Conservation (phyloP, 768 basidiomycete genomes). For the Baorangia bicolor region DNA sequence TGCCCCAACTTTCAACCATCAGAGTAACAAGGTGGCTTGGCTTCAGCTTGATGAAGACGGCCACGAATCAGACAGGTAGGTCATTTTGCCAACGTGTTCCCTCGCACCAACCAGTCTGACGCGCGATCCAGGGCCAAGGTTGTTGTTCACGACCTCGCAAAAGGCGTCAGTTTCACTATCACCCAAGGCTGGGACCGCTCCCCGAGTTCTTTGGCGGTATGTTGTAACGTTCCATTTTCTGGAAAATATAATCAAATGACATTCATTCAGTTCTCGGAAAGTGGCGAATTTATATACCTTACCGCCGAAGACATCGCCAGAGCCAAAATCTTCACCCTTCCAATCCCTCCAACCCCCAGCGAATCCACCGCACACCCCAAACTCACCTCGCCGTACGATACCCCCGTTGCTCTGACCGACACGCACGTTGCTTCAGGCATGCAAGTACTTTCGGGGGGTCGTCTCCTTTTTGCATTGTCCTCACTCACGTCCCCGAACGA, state of each 20-base stretch:
- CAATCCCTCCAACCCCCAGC: constrained; percentile 61
- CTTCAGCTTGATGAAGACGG: constrained; percentile 85
- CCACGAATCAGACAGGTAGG: constrained; percentile 80
- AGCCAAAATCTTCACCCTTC: constrained; percentile 69
- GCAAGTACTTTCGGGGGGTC: constrained; percentile 56
- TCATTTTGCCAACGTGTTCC: not conserved
- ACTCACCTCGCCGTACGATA: constrained; percentile 40
- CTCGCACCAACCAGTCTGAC: not conserved
- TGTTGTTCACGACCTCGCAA: constrained; percentile 72
- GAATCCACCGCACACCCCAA: constrained; percentile 52
- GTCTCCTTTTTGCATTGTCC: constrained; percentile 69
- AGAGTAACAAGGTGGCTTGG: constrained; percentile 81
- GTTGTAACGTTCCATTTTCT: not conserved
- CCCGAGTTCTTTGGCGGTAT: constrained; percentile 34
- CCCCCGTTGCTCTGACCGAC: constrained; percentile 60
- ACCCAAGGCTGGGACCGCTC: constrained; percentile 88
- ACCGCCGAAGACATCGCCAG: constrained; percentile 78
- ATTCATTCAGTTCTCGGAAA: constrained; percentile 63
- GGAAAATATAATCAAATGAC: not conserved
- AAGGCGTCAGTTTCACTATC: constrained; percentile 65
- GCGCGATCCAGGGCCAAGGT: constrained; percentile 57
- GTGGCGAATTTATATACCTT: constrained; percentile 66
- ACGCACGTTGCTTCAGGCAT: constrained; percentile 58
- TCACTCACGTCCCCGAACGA: constrained; percentile 82
- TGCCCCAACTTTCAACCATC: constrained; percentile 63